phyloP scores from a whole-genome alignment of 306 rosid species.

The Malus asiatica region DNA sequence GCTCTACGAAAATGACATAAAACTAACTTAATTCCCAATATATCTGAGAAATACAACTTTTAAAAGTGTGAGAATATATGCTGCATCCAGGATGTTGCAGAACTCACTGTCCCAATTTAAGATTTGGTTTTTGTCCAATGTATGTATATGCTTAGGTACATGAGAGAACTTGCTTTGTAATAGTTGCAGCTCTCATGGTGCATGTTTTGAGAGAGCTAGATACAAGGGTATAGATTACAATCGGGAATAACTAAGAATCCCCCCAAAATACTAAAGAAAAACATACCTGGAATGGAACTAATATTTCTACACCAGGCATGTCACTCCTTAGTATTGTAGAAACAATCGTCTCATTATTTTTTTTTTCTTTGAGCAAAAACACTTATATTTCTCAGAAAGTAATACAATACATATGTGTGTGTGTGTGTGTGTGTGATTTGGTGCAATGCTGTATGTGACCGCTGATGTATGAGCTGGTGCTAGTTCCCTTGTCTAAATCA shows the following conservation, averaged over 20 bases:
- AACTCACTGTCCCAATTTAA: neutral
- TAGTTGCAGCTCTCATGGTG: neutral
- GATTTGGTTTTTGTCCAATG: neutral
- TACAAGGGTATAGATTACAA: too few species aligned
- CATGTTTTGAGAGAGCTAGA: too few species aligned
- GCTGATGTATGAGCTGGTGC: neutral
- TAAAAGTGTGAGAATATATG: neutral
- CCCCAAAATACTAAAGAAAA: neutral
- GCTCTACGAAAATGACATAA: neutral
- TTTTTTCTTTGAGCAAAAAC: neutral
- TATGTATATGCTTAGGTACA: neutral
- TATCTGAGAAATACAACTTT: neutral
- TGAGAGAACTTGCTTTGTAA: neutral
- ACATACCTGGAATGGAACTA: neutral
- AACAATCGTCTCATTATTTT: neutral
- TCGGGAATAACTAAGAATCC: neutral
- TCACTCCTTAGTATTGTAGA: neutral
- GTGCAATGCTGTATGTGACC: neutral
- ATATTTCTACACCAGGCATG: neutral
- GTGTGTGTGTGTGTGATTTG: neutral
- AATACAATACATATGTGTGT: neutral
- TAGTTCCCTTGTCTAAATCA: slow-evolving; percentile 7
- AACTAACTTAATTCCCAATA: neutral
- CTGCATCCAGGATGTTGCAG: neutral
- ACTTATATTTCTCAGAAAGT: neutral